phyloP scores from a whole-genome alignment of 306 rosid genomes.

The Lotus japonicus region DNA sequence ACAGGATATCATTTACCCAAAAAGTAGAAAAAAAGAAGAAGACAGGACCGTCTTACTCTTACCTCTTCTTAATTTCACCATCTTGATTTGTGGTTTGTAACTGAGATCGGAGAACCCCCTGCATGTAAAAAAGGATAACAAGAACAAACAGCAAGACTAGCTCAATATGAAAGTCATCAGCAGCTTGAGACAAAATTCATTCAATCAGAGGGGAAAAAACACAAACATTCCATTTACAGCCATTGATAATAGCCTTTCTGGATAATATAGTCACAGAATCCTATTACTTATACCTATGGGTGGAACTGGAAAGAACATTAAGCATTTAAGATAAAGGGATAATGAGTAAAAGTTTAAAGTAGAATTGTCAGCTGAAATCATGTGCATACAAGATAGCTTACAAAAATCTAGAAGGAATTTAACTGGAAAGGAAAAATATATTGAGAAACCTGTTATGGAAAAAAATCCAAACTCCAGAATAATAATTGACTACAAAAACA shows the following conservation, averaged over 20 bases:
- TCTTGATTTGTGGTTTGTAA: conserved; percentile 69
- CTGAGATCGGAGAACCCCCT: conserved; percentile 78
- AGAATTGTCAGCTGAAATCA: too few relatives aligned
- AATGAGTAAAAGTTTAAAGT: too few relatives aligned
- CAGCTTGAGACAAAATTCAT: not conserved
- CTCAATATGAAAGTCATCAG: not conserved
- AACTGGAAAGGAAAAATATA: too few relatives aligned
- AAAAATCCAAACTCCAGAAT: too few relatives aligned
- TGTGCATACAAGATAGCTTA: too few relatives aligned
- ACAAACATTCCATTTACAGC: too few relatives aligned
- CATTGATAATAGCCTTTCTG: not conserved
- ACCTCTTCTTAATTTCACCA: conserved; percentile 60
- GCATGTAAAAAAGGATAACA: conserved; percentile 17
- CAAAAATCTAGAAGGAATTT: too few relatives aligned
- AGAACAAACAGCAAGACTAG: conserved; percentile 4
- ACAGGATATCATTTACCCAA: not conserved
- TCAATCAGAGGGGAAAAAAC: not conserved
- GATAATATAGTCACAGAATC: not conserved
- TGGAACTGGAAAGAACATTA: conserved; percentile 5
- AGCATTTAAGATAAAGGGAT: not conserved
- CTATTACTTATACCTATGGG: not conserved
- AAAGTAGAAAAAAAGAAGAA: not conserved
- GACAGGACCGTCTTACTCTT: not conserved
- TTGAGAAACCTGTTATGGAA: too few relatives aligned
- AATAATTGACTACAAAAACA: too few relatives aligned